Percentiles rank a stretch among this genome's conserved stretches.
phyloP scores from a whole-genome alignment of 768 basidiomycete species.

The Pholiota molesta region DNA sequence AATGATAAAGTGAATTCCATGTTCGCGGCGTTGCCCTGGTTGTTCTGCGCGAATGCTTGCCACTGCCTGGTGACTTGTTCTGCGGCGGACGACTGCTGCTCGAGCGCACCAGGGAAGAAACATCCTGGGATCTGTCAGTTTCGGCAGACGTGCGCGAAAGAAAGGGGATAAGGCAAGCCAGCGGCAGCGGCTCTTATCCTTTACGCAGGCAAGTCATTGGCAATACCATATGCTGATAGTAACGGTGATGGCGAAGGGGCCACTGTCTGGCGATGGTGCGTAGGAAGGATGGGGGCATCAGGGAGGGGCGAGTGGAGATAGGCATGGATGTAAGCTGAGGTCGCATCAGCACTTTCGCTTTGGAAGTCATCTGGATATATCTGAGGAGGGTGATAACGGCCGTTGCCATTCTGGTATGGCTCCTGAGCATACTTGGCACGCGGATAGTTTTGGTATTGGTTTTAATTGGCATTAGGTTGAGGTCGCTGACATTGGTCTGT shows the following conservation, averaged over 20 bases:
- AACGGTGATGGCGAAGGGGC: constrained; percentile 76
- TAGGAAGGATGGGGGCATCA: constrained; percentile 78
- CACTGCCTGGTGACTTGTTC: constrained; percentile 77
- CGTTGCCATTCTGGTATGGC: constrained; percentile 12
- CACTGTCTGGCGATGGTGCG: constrained; percentile 74
- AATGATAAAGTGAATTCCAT: constrained; percentile 80
- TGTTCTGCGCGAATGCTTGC: constrained; percentile 79
- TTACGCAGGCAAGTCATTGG: constrained; percentile 41
- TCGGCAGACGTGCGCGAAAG: constrained; percentile 73
- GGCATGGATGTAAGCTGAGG: constrained; percentile 57
- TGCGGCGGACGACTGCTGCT: constrained; percentile 43
- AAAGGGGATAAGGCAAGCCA: constrained; percentile 82
- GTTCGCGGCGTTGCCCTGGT: constrained; percentile 55
- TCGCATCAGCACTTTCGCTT: constrained; percentile 60
- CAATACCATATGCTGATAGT: constrained; percentile 44
- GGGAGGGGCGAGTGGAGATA: constrained; percentile 66
- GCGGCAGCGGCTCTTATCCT: constrained; percentile 57
- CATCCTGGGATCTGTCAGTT: constrained; percentile 37
- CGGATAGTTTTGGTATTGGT: constrained; percentile 28
- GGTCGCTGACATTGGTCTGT: constrained; percentile 20
- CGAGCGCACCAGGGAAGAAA: constrained; percentile 34
- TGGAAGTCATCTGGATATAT: constrained; percentile 60
- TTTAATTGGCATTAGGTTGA: constrained; percentile 5
- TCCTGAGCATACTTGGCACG: constrained; percentile 24
- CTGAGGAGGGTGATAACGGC: constrained; percentile 41